Percentiles rank a stretch among this genome's conserved stretches.
Conservation (phyloP, 2,329 filamentous ascomycete species). For the Colletotrichum scovillei region DNA sequence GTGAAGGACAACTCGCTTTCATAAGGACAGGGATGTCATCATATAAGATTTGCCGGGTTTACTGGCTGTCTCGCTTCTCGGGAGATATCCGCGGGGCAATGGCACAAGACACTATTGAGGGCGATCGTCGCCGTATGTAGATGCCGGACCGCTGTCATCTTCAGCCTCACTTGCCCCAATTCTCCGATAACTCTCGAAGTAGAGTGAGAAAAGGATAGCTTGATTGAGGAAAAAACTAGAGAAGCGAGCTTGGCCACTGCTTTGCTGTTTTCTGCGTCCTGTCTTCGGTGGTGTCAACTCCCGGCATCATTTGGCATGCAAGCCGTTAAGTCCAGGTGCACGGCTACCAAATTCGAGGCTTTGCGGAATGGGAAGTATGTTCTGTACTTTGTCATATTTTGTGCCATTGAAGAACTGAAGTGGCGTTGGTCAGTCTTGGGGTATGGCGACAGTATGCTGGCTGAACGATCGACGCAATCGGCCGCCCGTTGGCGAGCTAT, state of each 20-base stretch:
- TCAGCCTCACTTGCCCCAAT: constrained; percentile 23
- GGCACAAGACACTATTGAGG: constrained; percentile 9
- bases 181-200: constrained; percentile 15
- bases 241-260: background rate
- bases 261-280: background rate
- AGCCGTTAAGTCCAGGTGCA: background rate
- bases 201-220: background rate
- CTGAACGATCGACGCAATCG: constrained; percentile 33
- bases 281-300: background rate
- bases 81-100: background rate
- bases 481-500: constrained; percentile 30
- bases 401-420: background rate
- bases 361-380: background rate
- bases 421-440: background rate
- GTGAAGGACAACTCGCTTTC: background rate
- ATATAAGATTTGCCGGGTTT: background rate
- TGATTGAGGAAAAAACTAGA: background rate
- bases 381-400: background rate
- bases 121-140: constrained; percentile 2
- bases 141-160: constrained; percentile 13
- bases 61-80: background rate
- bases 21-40: background rate
- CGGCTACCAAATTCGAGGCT: background rate
- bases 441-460: constrained; percentile 26
- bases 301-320: background rate